phyloP scores from a whole-genome alignment of 2,329 filamentous ascomycete species.

The Aspergillus awamori region DNA sequence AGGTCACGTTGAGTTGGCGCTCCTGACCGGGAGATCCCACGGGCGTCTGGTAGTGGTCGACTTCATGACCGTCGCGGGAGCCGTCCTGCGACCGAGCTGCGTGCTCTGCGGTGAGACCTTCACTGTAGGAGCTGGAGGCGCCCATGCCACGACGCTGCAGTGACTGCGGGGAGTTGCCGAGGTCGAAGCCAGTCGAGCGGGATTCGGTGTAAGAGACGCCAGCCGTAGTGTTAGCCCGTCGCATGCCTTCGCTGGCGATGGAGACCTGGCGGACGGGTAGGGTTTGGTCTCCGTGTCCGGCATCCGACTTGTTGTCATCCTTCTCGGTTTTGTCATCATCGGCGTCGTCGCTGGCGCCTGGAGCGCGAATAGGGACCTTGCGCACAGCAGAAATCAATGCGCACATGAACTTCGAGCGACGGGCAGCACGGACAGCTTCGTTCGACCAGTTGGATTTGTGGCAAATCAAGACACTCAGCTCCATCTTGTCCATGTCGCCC shows the following conservation, averaged over 20 bases:
- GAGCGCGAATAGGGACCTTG: constrained; percentile 81
- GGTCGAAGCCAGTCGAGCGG: constrained; percentile 37
- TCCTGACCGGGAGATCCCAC: constrained; percentile 29
- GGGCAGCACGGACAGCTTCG: constrained; percentile 75
- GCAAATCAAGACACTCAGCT: constrained; percentile 78
- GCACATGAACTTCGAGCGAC: constrained; percentile 96
- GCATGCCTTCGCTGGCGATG: constrained; percentile 16
- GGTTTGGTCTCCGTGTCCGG: constrained; percentile 4
- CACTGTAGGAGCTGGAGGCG: constrained; percentile 29
- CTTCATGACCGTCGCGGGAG: constrained; percentile 30
- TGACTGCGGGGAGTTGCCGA: constrained; percentile 27
- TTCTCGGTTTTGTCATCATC: constrained; percentile 69
- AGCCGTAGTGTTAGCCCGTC: constrained; percentile 12
- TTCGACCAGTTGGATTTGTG: constrained; percentile 95
- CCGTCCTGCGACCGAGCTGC: constrained; percentile 35
- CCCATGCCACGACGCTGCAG: constrained; percentile 35
- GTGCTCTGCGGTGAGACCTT: constrained; percentile 38
- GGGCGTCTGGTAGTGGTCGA: constrained; percentile 31
- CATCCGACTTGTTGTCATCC: constrained; percentile 52
- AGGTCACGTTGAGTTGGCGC: constrained; percentile 26
- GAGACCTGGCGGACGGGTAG: constrained; percentile 15
- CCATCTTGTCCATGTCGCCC: constrained; percentile 83
- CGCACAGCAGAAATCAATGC: constrained; percentile 82
- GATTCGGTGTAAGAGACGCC: constrained; percentile 16
- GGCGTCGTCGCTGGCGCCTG: constrained; percentile 64